Evolutionary conservation across 2,329 filamentous ascomycete species (phyloP).

Genomic region (Verticillium dahliae): DNA sequence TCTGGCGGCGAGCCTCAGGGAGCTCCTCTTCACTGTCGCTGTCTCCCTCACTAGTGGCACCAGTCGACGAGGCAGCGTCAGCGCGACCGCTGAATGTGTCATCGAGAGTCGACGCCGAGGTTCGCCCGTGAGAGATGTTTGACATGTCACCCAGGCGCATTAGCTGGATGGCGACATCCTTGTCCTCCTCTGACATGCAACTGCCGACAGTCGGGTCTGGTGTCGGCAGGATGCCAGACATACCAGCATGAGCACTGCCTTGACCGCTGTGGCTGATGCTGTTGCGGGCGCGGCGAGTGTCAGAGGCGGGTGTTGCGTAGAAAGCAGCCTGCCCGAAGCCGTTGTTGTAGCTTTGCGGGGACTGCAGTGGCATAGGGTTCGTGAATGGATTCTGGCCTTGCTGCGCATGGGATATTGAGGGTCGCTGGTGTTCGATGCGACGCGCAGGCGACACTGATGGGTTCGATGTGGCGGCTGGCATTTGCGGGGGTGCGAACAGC

Average conservation of each 20-base stretch:
- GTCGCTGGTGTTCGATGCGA: slow-evolving; percentile 65
- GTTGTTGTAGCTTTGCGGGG: slow-evolving; percentile 68
- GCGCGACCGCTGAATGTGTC: slow-evolving; percentile 89
- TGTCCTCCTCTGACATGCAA: slow-evolving; percentile 90
- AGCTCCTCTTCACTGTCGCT: slow-evolving; percentile 61
- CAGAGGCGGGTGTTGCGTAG: slow-evolving; percentile 56
- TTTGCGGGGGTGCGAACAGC: slow-evolving; percentile 88
- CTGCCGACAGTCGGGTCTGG: slow-evolving; percentile 96
- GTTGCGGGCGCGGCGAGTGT: slow-evolving; percentile 60
- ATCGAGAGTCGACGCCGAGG: slow-evolving; percentile 86
- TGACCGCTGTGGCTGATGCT: slow-evolving; percentile 38
- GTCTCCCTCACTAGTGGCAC: slow-evolving; percentile 74
- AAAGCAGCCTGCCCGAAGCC: slow-evolving; percentile 47
- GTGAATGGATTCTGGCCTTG: slow-evolving; percentile 74
- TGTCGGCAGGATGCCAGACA: slow-evolving; percentile 68
- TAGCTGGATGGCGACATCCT: slow-evolving; percentile 90
- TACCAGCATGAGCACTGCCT: slow-evolving; percentile 9
- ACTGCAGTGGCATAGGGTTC: slow-evolving; percentile 71
- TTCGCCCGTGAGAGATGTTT: slow-evolving; percentile 87
- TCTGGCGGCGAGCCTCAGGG: slow-evolving; percentile 52
- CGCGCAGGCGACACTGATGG: slow-evolving; percentile 93
- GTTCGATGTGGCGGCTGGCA: slow-evolving; percentile 90
- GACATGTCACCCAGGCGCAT: slow-evolving; percentile 94
- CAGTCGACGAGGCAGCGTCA: slow-evolving; percentile 77
- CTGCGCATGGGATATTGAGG: slow-evolving; percentile 68